Conservation (phyloP, 768 basidiomycete genomes). For the Megacollybia marginata region DNA sequence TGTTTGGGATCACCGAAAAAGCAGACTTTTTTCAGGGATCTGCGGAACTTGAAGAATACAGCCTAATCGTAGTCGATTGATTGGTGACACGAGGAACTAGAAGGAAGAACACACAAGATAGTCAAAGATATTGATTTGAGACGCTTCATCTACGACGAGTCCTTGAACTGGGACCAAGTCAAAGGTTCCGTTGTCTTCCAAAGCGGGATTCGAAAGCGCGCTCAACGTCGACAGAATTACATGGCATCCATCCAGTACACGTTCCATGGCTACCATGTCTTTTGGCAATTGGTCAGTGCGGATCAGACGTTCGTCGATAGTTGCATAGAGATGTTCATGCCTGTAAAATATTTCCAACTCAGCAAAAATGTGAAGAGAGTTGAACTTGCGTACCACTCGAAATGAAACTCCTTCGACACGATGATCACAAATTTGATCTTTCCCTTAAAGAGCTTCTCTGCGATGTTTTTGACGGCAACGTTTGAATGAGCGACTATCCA, state of each 20-base stretch:
- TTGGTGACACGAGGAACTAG: neutral
- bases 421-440: constrained; percentile 32
- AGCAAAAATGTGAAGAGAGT: neutral
- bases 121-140: constrained; percentile 40
- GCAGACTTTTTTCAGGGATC: constrained; percentile 31
- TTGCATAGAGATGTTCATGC: constrained; percentile 43
- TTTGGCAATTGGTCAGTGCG: constrained; percentile 34
- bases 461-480: constrained; percentile 44
- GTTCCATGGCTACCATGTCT: constrained; percentile 12
- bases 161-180: constrained; percentile 30
- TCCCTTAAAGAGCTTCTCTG: constrained; percentile 30
- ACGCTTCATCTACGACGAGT: constrained; percentile 54
- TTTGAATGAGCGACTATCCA: constrained; percentile 45
- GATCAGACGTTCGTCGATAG: constrained; percentile 25
- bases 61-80: constrained; percentile 21
- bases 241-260: constrained; percentile 19
- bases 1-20: constrained; percentile 52
- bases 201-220: constrained; percentile 39
- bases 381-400: constrained; percentile 32
- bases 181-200: constrained; percentile 27
- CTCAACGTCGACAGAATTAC: constrained; percentile 42
- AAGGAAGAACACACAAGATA: constrained; percentile 29
- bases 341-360: constrained; percentile 14
- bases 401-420: constrained; percentile 40
- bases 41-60: constrained; percentile 32